phyloP scores from a whole-genome alignment of 306 rosid genomes.

The apple (Malus domestica) region DNA sequence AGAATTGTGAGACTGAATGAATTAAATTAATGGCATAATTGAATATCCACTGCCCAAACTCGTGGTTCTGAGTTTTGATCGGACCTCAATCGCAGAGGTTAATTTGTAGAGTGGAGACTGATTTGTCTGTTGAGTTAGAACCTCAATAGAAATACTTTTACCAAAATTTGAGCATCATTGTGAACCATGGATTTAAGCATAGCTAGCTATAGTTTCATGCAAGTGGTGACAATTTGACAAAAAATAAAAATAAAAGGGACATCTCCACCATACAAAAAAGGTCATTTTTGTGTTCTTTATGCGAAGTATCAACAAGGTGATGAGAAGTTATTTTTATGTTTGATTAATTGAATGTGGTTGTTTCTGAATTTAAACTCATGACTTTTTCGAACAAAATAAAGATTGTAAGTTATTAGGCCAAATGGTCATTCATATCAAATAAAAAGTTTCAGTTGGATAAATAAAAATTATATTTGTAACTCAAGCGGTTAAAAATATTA shows the following conservation, averaged over 20 bases:
- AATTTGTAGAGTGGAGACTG: not conserved
- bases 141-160: not conserved
- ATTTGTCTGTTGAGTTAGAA: not conserved
- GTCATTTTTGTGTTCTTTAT: not conserved
- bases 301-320: not conserved
- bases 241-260: not conserved
- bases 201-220: not conserved
- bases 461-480: too few relatives aligned
- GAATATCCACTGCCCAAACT: not conserved
- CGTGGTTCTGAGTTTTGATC: constrained; percentile 5
- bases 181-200: not conserved
- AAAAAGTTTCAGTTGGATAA: too few relatives aligned
- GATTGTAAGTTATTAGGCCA: too few relatives aligned
- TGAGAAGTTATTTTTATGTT: not conserved
- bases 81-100: not conserved
- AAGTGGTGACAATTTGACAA: not conserved
- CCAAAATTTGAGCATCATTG: not conserved
- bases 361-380: too few relatives aligned
- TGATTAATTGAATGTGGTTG: too few relatives aligned
- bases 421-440: too few relatives aligned
- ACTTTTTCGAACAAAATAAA: too few relatives aligned
- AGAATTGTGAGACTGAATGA: not conserved
- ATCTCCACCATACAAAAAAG: not conserved
- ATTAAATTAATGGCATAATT: not conserved
- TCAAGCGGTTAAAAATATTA: too few relatives aligned